Evolutionary conservation across 1,284 basidiomycete species (phyloP).

Genomic region (Austroboletus novae-zelandiae): DNA sequence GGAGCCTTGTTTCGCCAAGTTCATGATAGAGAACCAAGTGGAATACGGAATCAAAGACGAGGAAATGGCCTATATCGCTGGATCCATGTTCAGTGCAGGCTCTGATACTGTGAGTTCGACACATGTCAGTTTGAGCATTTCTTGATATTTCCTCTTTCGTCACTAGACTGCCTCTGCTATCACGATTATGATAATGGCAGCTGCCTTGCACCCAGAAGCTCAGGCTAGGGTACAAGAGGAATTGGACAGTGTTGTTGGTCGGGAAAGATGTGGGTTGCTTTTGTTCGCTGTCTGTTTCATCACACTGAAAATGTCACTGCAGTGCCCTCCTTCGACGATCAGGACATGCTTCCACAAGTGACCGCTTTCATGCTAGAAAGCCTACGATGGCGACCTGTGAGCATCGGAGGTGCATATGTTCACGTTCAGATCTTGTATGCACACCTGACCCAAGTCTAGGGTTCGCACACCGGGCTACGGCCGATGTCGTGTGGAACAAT

Average conservation of each 20-base stretch:
- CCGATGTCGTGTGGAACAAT: constrained; percentile 55
- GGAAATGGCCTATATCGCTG: constrained; percentile 35
- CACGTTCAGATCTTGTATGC: not conserved
- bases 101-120: constrained; percentile 35
- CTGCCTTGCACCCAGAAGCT: constrained; percentile 39
- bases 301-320: not conserved
- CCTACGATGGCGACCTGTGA: constrained; percentile 33
- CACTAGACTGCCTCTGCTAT: constrained; percentile 31
- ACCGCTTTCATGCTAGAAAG: constrained; percentile 31
- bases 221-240: constrained; percentile 42
- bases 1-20: constrained; percentile 15
- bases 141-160: not conserved
- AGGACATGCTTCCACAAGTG: constrained; percentile 21
- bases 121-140: not conserved
- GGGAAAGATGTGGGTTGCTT: constrained; percentile 31
- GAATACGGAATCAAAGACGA: constrained; percentile 11
- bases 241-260: constrained; percentile 39
- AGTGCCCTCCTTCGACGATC: constrained; percentile 26
- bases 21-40: constrained; percentile 21
- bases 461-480: constrained; percentile 53
- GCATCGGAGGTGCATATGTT: constrained; percentile 14
- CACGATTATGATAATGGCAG: constrained; percentile 43
- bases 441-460: constrained; percentile 28
- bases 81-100: constrained; percentile 41
- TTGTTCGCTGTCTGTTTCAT: not conserved